These are phyloP conservation scores for Datisca glomerata DNA, from an alignment of 306 rosid species.

Conservation along the genomic window DNA sequence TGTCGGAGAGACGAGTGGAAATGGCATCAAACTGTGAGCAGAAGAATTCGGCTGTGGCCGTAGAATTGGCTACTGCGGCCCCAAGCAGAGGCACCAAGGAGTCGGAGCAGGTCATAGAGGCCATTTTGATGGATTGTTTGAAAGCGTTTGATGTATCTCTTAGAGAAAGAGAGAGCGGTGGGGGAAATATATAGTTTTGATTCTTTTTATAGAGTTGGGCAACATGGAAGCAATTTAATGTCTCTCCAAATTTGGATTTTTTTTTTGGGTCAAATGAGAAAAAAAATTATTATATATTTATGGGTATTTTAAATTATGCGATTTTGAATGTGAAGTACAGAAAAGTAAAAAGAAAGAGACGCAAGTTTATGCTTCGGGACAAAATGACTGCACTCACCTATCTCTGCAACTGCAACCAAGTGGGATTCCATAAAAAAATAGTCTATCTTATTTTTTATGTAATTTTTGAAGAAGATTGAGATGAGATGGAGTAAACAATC, in stretches of 20 bases:
- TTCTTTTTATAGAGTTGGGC: neutral
- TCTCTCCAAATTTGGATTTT: neutral
- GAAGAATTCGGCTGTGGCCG: constrained; percentile 37
- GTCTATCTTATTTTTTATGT: no score
- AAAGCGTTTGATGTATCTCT: neutral
- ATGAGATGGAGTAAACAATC: no score
- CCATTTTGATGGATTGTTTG: constrained; percentile 17
- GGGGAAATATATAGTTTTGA: neutral
- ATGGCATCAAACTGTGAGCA: constrained; percentile 35
- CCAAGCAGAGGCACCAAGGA: constrained; percentile 27
- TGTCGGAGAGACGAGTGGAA: constrained; percentile 22
- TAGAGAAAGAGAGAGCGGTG: neutral
- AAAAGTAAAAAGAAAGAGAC: no score
- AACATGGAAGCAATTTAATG: no score
- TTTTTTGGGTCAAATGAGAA: neutral
- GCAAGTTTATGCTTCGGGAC: no score
- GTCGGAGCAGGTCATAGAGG: constrained; percentile 41
- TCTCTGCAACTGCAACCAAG: no score
- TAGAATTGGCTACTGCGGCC: constrained; percentile 16
- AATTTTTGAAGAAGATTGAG: no score
- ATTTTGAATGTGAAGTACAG: no score
- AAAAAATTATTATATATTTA: no score
- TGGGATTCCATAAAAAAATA: no score
- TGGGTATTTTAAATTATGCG: no score
- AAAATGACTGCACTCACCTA: no score